Evolutionary conservation across 116 monocot species (phyloP).

Genomic region (Phalaenopsis hybrid): DNA sequence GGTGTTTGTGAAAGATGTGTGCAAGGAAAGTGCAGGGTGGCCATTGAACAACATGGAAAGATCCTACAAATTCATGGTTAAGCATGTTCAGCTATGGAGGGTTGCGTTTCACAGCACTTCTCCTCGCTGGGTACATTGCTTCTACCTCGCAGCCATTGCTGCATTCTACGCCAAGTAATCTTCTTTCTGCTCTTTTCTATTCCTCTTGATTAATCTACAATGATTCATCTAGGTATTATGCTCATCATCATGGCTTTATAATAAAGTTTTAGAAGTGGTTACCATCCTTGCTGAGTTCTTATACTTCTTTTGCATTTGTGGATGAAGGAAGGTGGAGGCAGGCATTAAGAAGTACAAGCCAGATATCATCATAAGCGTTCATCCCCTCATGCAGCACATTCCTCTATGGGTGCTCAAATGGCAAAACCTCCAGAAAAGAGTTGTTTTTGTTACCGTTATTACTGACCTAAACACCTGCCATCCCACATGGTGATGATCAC

Average conservation of each 20-base stretch:
- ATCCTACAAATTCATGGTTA: constrained; percentile 98
- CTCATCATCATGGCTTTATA: too few species aligned
- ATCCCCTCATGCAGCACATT: constrained; percentile 98
- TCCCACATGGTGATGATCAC: constrained; percentile 45
- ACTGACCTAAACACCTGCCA: constrained; percentile 98
- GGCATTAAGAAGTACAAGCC: constrained; percentile 94
- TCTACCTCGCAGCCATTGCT: constrained; percentile 78
- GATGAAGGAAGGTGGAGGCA: constrained; percentile 75
- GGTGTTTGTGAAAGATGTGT: too few species aligned
- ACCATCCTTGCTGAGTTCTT: not conserved
- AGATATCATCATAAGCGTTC: constrained; percentile 95
- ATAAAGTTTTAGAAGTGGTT: too few species aligned
- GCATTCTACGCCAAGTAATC: constrained; percentile 82
- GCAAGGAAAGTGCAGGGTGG: too few species aligned
- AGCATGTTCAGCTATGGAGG: constrained; percentile 90
- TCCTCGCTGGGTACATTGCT: constrained; percentile 85
- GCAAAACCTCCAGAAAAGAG: constrained; percentile 79
- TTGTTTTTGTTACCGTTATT: constrained; percentile 88
- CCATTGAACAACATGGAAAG: constrained; percentile 51
- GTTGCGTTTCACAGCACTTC: constrained; percentile 84
- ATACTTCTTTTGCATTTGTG: constrained; percentile 3
- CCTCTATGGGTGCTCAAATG: constrained; percentile 87
- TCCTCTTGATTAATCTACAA: not conserved
- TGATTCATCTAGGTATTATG: too few species aligned
- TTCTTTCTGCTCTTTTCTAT: not conserved